phyloP scores from a whole-genome alignment of 805 yeast genomes.

The Clavispora phyllophila region DNA sequence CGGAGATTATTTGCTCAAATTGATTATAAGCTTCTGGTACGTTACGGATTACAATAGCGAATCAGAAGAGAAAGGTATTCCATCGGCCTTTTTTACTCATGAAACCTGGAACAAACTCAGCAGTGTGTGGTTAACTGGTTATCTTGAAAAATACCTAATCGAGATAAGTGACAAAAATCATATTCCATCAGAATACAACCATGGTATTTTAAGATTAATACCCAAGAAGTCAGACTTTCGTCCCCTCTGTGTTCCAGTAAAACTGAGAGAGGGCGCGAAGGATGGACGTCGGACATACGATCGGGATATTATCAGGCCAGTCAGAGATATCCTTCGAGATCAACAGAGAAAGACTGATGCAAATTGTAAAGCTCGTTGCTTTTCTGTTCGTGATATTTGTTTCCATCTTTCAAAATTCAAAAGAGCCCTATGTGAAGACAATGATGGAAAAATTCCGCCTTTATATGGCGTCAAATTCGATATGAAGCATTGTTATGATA shows the following conservation, averaged over 20 bases:
- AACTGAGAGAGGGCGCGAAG: not conserved
- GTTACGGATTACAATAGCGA: conserved; percentile 45
- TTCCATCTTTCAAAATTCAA: conserved; percentile 34
- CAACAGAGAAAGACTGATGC: conserved; percentile 9
- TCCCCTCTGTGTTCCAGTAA: conserved; percentile 50
- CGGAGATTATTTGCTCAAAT: conserved; percentile 35
- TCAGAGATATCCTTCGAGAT: conserved; percentile 20
- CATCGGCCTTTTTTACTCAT: conserved; percentile 51
- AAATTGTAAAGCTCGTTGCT: conserved; percentile 24
- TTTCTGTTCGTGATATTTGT: conserved; percentile 45
- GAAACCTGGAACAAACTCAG: conserved; percentile 49
- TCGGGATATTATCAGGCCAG: conserved; percentile 40
- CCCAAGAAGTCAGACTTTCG: conserved; percentile 63
- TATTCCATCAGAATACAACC: conserved; percentile 9
- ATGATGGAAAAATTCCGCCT: conserved; percentile 22
- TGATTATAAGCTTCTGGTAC: conserved; percentile 56
- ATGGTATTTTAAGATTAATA: conserved; percentile 45
- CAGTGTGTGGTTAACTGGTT: conserved; percentile 37
- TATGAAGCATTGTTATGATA: conserved; percentile 71
- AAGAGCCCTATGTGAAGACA: conserved; percentile 3
- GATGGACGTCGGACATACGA: conserved; percentile 15
- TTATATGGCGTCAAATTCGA: conserved; percentile 67
- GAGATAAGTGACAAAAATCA: not conserved
- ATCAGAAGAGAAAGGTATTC: conserved; percentile 24
- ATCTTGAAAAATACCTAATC: conserved; percentile 35